Conservation (phyloP, 2,329 filamentous ascomycete species). For the Aspergillus quadrilineatus region DNA sequence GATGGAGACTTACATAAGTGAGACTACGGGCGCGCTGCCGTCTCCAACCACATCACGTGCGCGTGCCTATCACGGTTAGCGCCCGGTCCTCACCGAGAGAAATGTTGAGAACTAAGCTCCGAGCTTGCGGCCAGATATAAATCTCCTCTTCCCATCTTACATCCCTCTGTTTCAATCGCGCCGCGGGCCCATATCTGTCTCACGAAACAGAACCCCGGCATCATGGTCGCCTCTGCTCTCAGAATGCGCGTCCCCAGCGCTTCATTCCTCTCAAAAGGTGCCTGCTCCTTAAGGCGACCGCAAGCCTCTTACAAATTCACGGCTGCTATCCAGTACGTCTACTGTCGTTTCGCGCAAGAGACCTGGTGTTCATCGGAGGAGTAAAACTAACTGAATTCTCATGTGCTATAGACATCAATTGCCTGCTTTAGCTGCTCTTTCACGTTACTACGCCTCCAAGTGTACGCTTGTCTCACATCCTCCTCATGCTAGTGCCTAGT, state of each 20-base stretch:
- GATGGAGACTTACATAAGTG: background rate
- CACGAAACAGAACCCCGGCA: conserved; percentile 35
- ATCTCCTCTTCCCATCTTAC: conserved; percentile 20
- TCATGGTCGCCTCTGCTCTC: conserved; percentile 56
- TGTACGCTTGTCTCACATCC: conserved; percentile 47
- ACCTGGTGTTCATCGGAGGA: background rate
- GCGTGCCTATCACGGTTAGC: background rate
- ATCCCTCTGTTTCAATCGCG: conserved; percentile 21
- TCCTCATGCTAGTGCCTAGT: background rate
- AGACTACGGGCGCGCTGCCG: no score
- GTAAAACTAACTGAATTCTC: conserved; percentile 23
- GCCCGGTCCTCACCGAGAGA: background rate
- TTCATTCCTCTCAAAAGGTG: conserved; percentile 43
- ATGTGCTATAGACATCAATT: conserved; percentile 37
- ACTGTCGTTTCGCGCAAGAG: background rate
- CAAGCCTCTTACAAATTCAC: conserved; percentile 46
- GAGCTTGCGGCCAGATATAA: conserved; percentile 1
- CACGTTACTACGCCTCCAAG: conserved; percentile 68
- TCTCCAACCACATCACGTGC: background rate
- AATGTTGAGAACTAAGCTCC: background rate
- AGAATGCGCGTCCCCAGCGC: conserved; percentile 47
- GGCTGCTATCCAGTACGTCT: conserved; percentile 42
- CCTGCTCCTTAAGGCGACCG: conserved; percentile 47
- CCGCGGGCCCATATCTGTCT: conserved; percentile 26
- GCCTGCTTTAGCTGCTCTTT: conserved; percentile 59